Conservation (phyloP, 352 stramenopile genomes). For the Globisporangium takayamanum region DNA sequence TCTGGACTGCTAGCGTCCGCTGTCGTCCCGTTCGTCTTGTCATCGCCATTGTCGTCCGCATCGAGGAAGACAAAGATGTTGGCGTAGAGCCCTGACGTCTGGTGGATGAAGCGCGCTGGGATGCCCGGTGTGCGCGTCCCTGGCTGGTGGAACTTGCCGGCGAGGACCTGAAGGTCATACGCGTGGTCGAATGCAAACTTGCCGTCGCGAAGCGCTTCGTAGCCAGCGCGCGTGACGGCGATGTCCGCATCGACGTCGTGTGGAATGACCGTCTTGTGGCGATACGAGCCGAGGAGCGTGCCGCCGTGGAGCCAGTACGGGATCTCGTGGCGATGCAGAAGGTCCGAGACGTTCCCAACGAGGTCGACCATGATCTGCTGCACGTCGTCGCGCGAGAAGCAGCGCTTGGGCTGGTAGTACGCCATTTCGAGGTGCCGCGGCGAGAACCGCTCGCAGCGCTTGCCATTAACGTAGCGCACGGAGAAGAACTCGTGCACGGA, state of each 20-base stretch:
- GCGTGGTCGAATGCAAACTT: constrained; percentile 11
- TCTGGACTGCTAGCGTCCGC: too few species aligned
- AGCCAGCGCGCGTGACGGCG: constrained; percentile 8
- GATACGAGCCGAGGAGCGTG: constrained; percentile 22
- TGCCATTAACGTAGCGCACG: constrained; percentile 12
- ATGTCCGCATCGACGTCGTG: constrained; percentile 25
- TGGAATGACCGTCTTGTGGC: constrained; percentile 19
- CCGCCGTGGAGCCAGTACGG: constrained; percentile 24
- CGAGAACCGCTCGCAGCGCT: constrained; percentile 11
- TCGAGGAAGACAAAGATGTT: constrained; percentile 29
- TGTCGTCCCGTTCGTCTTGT: not conserved
- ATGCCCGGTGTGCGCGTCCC: constrained; percentile 15
- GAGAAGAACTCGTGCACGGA: constrained; percentile 11
- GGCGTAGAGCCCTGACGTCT: constrained; percentile 17
- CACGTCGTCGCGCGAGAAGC: constrained; percentile 20
- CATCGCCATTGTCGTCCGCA: constrained; percentile 1
- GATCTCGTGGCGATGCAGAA: constrained; percentile 18
- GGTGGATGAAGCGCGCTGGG: constrained; percentile 20
- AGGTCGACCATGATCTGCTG: constrained; percentile 19
- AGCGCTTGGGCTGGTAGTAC: constrained; percentile 8
- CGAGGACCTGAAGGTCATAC: constrained; percentile 17
- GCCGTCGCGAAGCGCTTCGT: constrained; percentile 8
- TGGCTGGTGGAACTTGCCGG: constrained; percentile 11
- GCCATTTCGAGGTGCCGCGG: constrained; percentile 12
- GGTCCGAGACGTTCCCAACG: constrained; percentile 12